Base-by-base conservation (phyloP, 495 filamentous ascomycete genomes). In the Aspergillus nidulans region DNA sequence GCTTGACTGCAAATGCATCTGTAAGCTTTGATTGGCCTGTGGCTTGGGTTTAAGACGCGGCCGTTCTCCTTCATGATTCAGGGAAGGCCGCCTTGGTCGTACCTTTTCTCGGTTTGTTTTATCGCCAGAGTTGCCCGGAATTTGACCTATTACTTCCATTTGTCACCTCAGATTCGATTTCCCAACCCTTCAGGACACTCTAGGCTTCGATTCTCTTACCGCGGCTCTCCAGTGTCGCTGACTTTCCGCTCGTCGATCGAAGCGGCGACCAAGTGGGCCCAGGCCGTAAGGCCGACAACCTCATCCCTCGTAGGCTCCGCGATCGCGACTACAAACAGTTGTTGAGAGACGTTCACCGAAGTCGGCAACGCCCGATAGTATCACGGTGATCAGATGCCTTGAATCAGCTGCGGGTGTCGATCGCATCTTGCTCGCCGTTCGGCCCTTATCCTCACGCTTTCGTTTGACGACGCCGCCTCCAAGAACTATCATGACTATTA, bases 401-500 rank as follows among this genome's bases (percentile, higher is more conserved):
- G 44, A 39, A 1, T 38, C 16, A 36, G 16, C 56, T 2, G 39
- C 49, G 48, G 20, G 38, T 40, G 48, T 40, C 16, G 20, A 42
- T 28, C 41, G 44, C 49, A 46, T n/a, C 21, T 32, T 45, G 38
- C 57, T 41, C 16, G 30, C 42, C 36, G 32, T 57, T 9, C 49
- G 42, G 48, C 36, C 41, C 43, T 36, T 28, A 24, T 50, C 46
- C n/a, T n/a, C n/a, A n/a, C n/a, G n/a, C 23, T 48, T 16, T 43
- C 50, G 50, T 42, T 53, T 36, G 6, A 21, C 24, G 18, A 45
- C 44, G 42, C 45, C 56, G 32, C 55, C 38, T 49, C 49, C 42
- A 23, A 38, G 28, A 52, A 32, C 23, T 45, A 49, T 36, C 49
- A 53, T 64, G 62, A 61, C 55, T 56, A 65, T 65, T 56, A 65